phyloP scores from a whole-genome alignment of 352 stramenopile species.

The Globisporangium acanthophoron region DNA sequence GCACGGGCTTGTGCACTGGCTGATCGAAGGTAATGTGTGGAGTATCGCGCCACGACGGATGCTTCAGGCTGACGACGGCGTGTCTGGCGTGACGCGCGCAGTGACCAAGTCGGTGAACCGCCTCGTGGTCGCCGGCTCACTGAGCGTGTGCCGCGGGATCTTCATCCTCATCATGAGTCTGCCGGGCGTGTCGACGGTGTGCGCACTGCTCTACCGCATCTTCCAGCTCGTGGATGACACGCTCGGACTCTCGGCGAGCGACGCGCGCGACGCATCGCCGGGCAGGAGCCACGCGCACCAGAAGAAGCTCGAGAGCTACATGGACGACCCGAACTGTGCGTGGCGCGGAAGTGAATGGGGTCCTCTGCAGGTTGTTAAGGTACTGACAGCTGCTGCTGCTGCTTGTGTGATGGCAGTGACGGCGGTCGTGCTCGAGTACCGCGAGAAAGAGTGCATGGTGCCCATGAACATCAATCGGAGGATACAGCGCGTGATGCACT shows the following conservation, averaged over 20 bases:
- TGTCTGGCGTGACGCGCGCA: slow-evolving; percentile 1
- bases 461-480: slow-evolving; percentile 76
- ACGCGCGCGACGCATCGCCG: slow-evolving; percentile 25
- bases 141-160: slow-evolving; percentile 60
- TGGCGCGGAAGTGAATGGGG: slow-evolving; percentile 7
- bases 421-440: slow-evolving; percentile 82
- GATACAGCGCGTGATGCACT: slow-evolving; percentile 88
- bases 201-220: slow-evolving; percentile 61
- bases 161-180: slow-evolving; percentile 76
- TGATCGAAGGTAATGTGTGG: slow-evolving; percentile 29
- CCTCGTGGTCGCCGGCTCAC: slow-evolving; percentile 35
- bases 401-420: slow-evolving; percentile 34
- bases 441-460: slow-evolving; percentile 81
- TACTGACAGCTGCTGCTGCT: neutral
- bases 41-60: neutral
- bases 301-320: slow-evolving; percentile 40
- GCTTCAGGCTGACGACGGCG: neutral
- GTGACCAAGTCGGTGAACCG: slow-evolving; percentile 57
- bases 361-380: slow-evolving; percentile 8
- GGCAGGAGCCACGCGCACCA: slow-evolving; percentile 13
- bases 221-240: slow-evolving; percentile 69
- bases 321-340: slow-evolving; percentile 61
- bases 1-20: slow-evolving; percentile 59
- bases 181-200: slow-evolving; percentile 61
- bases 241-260: slow-evolving; percentile 30